These are phyloP conservation scores for Neurospora sp. DNA, from an alignment of 2,329 filamentous ascomycete species.

Conservation along the genomic window DNA sequence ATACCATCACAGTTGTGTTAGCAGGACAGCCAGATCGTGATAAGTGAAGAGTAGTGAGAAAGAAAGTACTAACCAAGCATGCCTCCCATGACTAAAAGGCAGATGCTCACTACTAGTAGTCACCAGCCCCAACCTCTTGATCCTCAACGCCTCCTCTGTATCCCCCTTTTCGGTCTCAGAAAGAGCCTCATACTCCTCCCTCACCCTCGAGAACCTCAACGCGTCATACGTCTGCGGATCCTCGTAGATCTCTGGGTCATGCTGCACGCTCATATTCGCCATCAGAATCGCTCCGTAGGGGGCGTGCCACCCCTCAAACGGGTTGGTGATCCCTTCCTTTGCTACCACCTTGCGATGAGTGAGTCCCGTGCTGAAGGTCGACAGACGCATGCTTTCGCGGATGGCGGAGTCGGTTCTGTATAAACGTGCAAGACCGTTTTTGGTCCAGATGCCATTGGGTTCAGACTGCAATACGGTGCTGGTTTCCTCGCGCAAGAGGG, in stretches of 20 bases:
- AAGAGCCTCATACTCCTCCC: slow-evolving; percentile 28
- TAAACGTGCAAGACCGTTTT: slow-evolving; percentile 31
- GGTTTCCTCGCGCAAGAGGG: slow-evolving; percentile 34
- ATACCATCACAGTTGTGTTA: too few species aligned
- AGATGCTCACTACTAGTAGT: slow-evolving; percentile 41
- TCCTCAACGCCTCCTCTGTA: slow-evolving; percentile 21
- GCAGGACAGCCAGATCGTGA: too few species aligned
- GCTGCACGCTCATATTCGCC: slow-evolving; percentile 35
- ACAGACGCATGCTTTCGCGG: slow-evolving; percentile 41
- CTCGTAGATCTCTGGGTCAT: slow-evolving; percentile 34
- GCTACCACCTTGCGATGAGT: slow-evolving; percentile 36
- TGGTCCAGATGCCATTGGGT: slow-evolving; percentile 34
- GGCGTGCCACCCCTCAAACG: slow-evolving; percentile 32
- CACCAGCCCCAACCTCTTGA: slow-evolving; percentile 39
- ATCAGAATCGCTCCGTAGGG: slow-evolving; percentile 34
- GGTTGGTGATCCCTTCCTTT: slow-evolving; percentile 25
- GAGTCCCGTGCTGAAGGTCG: slow-evolving; percentile 35
- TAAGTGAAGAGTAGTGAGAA: too few species aligned
- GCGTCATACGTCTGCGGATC: slow-evolving; percentile 35
- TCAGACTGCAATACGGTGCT: slow-evolving; percentile 23
- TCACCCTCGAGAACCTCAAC: slow-evolving; percentile 35
- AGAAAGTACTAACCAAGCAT: slow-evolving; percentile 31
- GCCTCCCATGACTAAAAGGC: slow-evolving; percentile 47
- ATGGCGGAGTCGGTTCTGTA: slow-evolving; percentile 40
- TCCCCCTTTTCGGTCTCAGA: slow-evolving; percentile 20